These are phyloP conservation scores for Boechera stricta DNA, from an alignment of 345 rosid species.

Conservation along the genomic window DNA sequence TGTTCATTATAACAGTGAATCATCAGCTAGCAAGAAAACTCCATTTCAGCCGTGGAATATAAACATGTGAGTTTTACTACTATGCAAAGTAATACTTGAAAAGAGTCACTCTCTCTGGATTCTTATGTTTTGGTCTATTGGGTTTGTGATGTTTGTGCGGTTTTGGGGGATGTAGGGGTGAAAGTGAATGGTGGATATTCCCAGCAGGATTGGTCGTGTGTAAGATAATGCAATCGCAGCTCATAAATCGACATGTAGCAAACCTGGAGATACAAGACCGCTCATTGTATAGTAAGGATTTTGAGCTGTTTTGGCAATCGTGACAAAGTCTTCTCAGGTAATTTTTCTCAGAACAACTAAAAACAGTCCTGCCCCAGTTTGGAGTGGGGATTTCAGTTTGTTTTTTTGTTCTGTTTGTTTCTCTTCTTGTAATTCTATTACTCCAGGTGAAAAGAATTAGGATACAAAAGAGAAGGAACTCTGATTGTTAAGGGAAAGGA, in stretches of 20 bases:
- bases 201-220: slow-evolving; percentile 90
- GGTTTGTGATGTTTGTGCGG: slow-evolving; percentile 24
- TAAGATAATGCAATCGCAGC: slow-evolving; percentile 90
- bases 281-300: slow-evolving; percentile 89
- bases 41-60: slow-evolving; percentile 96
- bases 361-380: slow-evolving; percentile 17
- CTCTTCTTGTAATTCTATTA: slow-evolving; percentile 43
- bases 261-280: slow-evolving; percentile 99
- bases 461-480: slow-evolving; percentile 39
- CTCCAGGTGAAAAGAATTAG: slow-evolving; percentile 45
- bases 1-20: slow-evolving; percentile 69
- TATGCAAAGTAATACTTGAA: slow-evolving; percentile 9
- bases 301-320: slow-evolving; percentile 95
- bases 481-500: slow-evolving; percentile 29
- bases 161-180: slow-evolving; percentile 75
- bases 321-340: slow-evolving; percentile 50
- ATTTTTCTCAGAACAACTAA: slow-evolving; percentile 26
- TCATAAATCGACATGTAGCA: slow-evolving; percentile 92
- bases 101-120: not conserved
- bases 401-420: slow-evolving; percentile 6
- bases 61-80: slow-evolving; percentile 77
- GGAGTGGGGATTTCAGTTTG: slow-evolving; percentile 29
- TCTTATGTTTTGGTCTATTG: slow-evolving; percentile 1
- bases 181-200: slow-evolving; percentile 99
- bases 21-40: slow-evolving; percentile 62